phyloP scores from a whole-genome alignment of 495 filamentous ascomycete genomes.

The Hypomontagnella monticulosa region DNA sequence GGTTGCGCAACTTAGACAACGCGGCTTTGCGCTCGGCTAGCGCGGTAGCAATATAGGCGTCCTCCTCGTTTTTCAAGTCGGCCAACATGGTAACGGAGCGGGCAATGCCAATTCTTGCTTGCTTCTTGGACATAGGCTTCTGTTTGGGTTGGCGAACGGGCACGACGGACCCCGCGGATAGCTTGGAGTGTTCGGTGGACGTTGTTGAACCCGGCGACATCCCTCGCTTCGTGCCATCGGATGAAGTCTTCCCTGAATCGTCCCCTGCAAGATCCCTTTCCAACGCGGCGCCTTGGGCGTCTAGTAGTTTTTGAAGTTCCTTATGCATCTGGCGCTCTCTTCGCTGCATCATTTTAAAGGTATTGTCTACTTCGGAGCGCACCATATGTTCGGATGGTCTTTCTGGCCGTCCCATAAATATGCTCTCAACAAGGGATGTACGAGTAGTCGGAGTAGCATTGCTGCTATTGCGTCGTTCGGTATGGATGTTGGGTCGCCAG shows the following conservation, averaged over 20 bases:
- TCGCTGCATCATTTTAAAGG: constrained; percentile 54
- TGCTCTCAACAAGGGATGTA: constrained; percentile 42
- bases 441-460: constrained; percentile 10
- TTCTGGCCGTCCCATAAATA: constrained; percentile 38
- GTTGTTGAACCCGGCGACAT: constrained; percentile 12
- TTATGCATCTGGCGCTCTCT: constrained; percentile 72
- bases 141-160: constrained; percentile 71
- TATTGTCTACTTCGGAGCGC: constrained; percentile 35
- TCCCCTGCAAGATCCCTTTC: constrained; percentile 58
- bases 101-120: constrained; percentile 76
- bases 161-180: constrained; percentile 53
- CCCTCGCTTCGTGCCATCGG: constrained; percentile 29
- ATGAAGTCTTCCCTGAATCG: constrained; percentile 54
- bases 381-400: constrained; percentile 20
- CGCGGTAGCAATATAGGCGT: constrained; percentile 66
- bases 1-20: constrained; percentile 67
- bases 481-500: constrained; percentile 36
- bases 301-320: constrained; percentile 81
- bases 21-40: constrained; percentile 66
- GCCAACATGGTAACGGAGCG: constrained; percentile 76
- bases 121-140: constrained; percentile 66
- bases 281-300: constrained; percentile 84
- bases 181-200: constrained; percentile 10
- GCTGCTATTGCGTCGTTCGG: constrained; percentile 20
- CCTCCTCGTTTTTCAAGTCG: constrained; percentile 76